Evolutionary conservation across 305 asterid genomes (phyloP), one percentile per base, ranked within the genome.

Genomic region (Fraxinus platypoda): DNA sequence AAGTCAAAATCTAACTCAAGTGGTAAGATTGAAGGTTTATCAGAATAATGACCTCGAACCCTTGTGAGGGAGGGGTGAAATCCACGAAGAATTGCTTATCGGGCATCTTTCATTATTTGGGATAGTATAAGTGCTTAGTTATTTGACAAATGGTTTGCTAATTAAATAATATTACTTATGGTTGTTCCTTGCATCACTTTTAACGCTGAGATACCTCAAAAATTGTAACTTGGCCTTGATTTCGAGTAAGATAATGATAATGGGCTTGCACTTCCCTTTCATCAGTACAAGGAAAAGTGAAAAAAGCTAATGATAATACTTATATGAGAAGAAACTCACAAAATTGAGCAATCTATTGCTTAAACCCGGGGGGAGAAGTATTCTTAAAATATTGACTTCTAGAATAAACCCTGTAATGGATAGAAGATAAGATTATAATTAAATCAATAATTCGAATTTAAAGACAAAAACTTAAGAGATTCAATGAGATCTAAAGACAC

Each of bases 401-500:
- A 46, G 57, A 46, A 46, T 46, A 46, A 46, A 13, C 57, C 57
- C 19, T 46, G 19, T 46, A 46, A 15, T 46, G 5, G 19, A 26
- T 26, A 1, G n/a, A 26, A 68, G n/a, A 25, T 33, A 28, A 9
- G 34, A 2, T 68, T 26, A 3, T 26, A 66, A 66, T 26, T 66
- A 26, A 26, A 68, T 68, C 8, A 26, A 28, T 59, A 8, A 25
- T 25, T 26, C 5, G 74, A 3, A 35, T 9, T 68, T 19, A 71
- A 71, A 11, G 71, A 46, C 25, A 25, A 30, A n/a, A 30, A 15
- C 31, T 66, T 26, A 49, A 72, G 21, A 34, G 73, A 19, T 23
- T 37, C 28, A 11, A 12, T 25, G 83, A 34, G 74, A 81, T 74
- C 74, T 71, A 54, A 49, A 80, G 13, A n/a, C 57, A 34, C 43